Percentiles rank a stretch among this genome's conserved stretches.
These are phyloP conservation scores for Venturiaceae sp. DNA, from an alignment of 2,329 filamentous ascomycete genomes.

Conservation along the genomic window DNA sequence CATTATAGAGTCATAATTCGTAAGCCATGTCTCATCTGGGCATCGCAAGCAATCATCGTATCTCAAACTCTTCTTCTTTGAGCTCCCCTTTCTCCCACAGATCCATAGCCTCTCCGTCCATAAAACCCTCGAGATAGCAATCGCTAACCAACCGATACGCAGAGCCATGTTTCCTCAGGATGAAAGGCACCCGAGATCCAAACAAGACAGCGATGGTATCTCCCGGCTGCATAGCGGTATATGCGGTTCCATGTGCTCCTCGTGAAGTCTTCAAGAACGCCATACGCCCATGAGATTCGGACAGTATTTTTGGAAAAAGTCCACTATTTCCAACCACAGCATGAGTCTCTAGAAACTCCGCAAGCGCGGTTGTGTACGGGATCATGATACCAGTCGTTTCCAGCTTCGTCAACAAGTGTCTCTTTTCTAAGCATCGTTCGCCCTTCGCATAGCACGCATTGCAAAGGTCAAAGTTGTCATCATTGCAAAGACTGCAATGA, in stretches of 20 bases:
- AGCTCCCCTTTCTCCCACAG: not conserved
- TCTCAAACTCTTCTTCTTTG: constrained; percentile 8
- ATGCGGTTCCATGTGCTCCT: not conserved
- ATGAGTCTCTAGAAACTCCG: not conserved
- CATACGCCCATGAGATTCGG: not conserved
- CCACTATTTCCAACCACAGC: not conserved
- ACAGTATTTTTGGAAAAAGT: not conserved
- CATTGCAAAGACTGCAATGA: too few species aligned
- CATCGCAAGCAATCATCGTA: not conserved
- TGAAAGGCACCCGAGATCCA: not conserved
- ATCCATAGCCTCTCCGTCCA: not conserved
- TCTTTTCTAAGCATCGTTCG: not conserved
- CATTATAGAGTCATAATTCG: too few species aligned
- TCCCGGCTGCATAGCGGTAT: not conserved
- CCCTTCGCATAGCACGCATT: not conserved
- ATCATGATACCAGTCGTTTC: not conserved
- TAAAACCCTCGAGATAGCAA: not conserved
- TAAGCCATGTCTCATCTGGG: too few species aligned
- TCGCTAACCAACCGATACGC: not conserved
- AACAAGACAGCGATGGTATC: not conserved
- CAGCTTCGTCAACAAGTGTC: not conserved
- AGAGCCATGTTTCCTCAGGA: not conserved
- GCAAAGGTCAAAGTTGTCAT: too few species aligned
- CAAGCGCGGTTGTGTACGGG: not conserved
- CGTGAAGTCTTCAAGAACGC: not conserved